A percentile compares a stretch with the other conserved stretches of the same genome.
phyloP scores from a whole-genome alignment of 306 rosid species.

The Coriaria nepalensis region DNA sequence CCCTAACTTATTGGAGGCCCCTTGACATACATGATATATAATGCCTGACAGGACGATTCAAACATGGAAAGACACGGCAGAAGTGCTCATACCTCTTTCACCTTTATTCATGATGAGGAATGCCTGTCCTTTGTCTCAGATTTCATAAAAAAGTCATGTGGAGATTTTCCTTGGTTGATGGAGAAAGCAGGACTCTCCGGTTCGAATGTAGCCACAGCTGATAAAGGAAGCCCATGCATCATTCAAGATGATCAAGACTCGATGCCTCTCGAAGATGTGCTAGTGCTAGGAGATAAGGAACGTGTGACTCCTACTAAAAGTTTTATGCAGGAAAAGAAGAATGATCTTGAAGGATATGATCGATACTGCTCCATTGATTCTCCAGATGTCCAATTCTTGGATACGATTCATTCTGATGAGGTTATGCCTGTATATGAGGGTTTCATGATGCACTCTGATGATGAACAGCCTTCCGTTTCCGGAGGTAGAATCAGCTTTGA shows the following conservation, averaged over 20 bases:
- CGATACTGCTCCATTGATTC: slow-evolving; percentile 23
- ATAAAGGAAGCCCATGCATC: slow-evolving; percentile 15
- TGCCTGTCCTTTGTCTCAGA: slow-evolving; percentile 16
- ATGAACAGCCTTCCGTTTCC: slow-evolving; percentile 25
- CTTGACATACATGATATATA: slow-evolving; percentile 15
- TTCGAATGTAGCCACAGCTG: slow-evolving; percentile 13
- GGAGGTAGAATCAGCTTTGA: slow-evolving; percentile 36
- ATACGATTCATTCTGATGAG: slow-evolving; percentile 28
- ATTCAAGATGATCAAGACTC: slow-evolving; percentile 21
- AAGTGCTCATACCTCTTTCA: slow-evolving; percentile 14
- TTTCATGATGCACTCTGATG: slow-evolving; percentile 49
- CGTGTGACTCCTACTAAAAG: slow-evolving; percentile 19
- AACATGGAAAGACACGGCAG: slow-evolving; percentile 22
- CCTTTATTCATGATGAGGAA: slow-evolving; percentile 12
- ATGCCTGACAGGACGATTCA: slow-evolving; percentile 24
- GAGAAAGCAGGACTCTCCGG: slow-evolving; percentile 19
- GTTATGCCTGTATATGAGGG: slow-evolving; percentile 61
- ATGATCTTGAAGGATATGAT: slow-evolving; percentile 7
- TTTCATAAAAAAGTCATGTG: slow-evolving; percentile 17
- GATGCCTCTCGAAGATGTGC: slow-evolving; percentile 14
- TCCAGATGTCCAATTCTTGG: slow-evolving; percentile 22
- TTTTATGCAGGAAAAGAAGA: slow-evolving; percentile 21
- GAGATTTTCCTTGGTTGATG: slow-evolving; percentile 9
- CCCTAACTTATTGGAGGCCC: neutral
- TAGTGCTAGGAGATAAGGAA: slow-evolving; percentile 21